Base-by-base conservation (phyloP, 192 early-diverging fungal species). In the Lobosporangium transversale region DNA sequence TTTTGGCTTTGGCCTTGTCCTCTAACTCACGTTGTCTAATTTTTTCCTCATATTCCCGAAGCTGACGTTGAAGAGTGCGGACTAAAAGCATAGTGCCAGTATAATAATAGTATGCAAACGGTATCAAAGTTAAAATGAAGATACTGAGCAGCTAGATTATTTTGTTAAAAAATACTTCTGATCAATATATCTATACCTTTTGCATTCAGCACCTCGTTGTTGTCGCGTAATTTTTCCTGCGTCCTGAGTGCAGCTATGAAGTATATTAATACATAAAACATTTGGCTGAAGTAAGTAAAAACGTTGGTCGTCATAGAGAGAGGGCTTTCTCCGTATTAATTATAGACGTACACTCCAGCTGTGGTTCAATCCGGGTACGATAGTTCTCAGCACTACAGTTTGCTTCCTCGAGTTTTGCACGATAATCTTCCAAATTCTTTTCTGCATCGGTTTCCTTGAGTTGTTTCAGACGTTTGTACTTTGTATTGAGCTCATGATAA, bases 311-410 rank as follows among this genome's bases (percentile, higher is more conserved):
- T n/a, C 9, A 37, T 26, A 21, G 18, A 32, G 31, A 10, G 15
- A 8, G 26, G 4, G 31, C 48, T 12, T n/a, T n/a, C n/a, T n/a
- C n/a, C n/a, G n/a, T n/a, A n/a, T n/a, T 10, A 24, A 20, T 27
- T 27, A 37, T 7, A 53, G 20, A 17, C 63, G 37, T 76, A 76
- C 73, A 66, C 21, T 62, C 58, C 31, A 76, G 48, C 26, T 66
- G 73, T 9, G 58, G 73, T 47, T 76, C 73, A 11, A 61, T 76
- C 24, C 67, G 64, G 18, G 63, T 35, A 12, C 73, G 63, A 36
- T 76, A 76, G 35, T 76, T 66, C 11, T 55, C 73, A 2, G 73
- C 59, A 21, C 73, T 76, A 20, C n/a, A 58, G 14, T 58, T 76
- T 10, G 58, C 33, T 58, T 76, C 73, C 2, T 76, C 64, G 9